Evolutionary conservation across 1,139 yeast genomes (phyloP), one percentile per base, ranked within the genome.

Genomic region (Lizanozyma gosingica): DNA sequence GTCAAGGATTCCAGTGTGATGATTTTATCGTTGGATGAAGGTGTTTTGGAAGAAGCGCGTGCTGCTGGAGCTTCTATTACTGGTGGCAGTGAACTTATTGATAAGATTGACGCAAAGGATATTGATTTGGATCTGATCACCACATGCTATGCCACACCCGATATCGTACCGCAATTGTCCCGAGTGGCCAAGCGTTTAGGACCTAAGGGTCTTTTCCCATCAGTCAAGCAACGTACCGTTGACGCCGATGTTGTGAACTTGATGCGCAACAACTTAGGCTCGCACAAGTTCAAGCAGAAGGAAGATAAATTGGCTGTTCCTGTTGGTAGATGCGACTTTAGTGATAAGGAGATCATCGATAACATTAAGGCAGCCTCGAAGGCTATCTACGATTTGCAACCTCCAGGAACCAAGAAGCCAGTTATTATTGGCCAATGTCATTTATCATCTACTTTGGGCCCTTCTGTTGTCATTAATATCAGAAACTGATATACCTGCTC

Each of bases 121-220:
- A 45, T 71, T 8, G 66, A 67, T 22, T 64, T 86, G 37, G 73
- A 76, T 49, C 48, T 40, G n/a, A 83, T 82, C 53, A 88, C 88
- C 53, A 83, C 80, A 54, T 80, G 88, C 34, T 81, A 83, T 54
- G 95, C 97, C 6, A 83, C 96, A 2, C 83, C 95, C 2, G 96
- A 87, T 39, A 76, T 87, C 47, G 73, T 76, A 35, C 63, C 75
- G 18, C 71, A 74, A 35, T 69, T 92, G 50, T 74, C 72, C 46
- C 56, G 61, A 39, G 66, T 87, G 33, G 96, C 94, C 22, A 76
- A 88, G 55, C 68, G 74, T 14, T 71, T 94, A 49, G 97, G 98
- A 44, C 95, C 96, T 35, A 79, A 73, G 54, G 95, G 95, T 22
- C 72, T 92, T 48, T 83, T 90, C 86, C 98, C 98, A 39, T 73